Evolutionary conservation across 2,329 filamentous ascomycete genomes (phyloP).

Genomic region (Fusarium palustre): DNA sequence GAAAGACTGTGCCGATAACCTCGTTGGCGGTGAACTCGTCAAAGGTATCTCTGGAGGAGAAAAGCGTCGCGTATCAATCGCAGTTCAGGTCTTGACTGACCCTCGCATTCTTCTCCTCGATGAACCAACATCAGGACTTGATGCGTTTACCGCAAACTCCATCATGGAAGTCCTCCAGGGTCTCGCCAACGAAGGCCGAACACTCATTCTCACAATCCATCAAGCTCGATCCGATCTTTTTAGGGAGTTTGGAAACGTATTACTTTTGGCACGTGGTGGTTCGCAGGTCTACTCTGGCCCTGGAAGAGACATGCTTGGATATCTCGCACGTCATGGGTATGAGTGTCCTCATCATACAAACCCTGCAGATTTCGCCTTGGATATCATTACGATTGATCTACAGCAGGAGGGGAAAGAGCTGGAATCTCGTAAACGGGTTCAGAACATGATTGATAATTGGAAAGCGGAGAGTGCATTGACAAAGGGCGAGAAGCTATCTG

Average conservation of each 20-base stretch:
- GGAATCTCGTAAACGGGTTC: constrained; percentile 71
- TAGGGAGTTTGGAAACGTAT: constrained; percentile 75
- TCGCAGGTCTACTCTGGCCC: constrained; percentile 74
- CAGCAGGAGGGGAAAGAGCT: constrained; percentile 73
- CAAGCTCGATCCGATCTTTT: constrained; percentile 81
- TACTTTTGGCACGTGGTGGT: constrained; percentile 78
- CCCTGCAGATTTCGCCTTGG: constrained; percentile 81
- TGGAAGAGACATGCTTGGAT: constrained; percentile 71
- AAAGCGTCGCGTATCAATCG: constrained; percentile 81
- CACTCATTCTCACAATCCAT: constrained; percentile 81
- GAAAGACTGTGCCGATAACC: constrained; percentile 81
- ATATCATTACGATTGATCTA: constrained; percentile 80
- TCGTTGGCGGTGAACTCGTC: constrained; percentile 77
- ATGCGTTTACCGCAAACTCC: constrained; percentile 81
- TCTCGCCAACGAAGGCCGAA: constrained; percentile 78
- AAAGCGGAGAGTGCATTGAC: constrained; percentile 21
- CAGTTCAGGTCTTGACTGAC: constrained; percentile 80
- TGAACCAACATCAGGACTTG: constrained; percentile 80
- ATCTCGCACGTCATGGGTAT: constrained; percentile 71
- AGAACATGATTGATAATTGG: constrained; percentile 71
- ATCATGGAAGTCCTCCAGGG: constrained; percentile 80
- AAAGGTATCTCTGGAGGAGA: constrained; percentile 86
- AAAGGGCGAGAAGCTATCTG: constrained; percentile 41
- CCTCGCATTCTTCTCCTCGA: constrained; percentile 79
- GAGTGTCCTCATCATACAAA: constrained; percentile 77